These are phyloP conservation scores for Glutinoglossum americanum DNA, from an alignment of 495 filamentous ascomycete genomes.

Conservation along the genomic window DNA sequence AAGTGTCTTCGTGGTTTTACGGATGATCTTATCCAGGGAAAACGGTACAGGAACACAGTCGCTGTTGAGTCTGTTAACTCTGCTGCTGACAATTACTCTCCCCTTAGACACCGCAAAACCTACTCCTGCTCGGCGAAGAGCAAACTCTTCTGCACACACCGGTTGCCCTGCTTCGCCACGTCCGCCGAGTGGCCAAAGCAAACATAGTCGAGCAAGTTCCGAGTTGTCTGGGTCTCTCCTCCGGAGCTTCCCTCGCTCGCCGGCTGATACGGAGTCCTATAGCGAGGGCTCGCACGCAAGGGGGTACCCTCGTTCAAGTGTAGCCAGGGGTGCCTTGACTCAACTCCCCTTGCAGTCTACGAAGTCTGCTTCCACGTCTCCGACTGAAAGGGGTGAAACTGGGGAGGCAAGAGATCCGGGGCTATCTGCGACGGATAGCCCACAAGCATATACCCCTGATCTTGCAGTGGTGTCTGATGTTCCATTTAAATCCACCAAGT, in stretches of 20 bases:
- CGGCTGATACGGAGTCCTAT: neutral
- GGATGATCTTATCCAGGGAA: conserved; percentile 38
- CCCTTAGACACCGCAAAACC: neutral
- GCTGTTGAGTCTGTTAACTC: neutral
- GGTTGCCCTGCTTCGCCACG: conserved; percentile 14
- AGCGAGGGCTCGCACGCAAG: neutral
- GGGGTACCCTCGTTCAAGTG: neutral
- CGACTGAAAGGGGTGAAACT: neutral
- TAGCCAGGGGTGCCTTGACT: neutral
- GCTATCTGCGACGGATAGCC: neutral
- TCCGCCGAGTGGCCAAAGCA: conserved; percentile 20
- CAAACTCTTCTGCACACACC: conserved; percentile 16
- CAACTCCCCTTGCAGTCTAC: neutral
- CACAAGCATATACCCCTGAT: neutral
- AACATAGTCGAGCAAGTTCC: conserved; percentile 42
- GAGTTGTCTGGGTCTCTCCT: conserved; percentile 27
- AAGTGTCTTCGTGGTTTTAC: conserved; percentile 56
- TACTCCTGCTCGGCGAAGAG: conserved; percentile 12
- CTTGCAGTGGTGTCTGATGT: conserved; percentile 1
- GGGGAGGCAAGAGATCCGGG: neutral
- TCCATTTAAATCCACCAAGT: neutral
- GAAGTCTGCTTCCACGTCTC: neutral
- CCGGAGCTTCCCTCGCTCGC: conserved; percentile 7
- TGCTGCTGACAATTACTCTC: neutral
- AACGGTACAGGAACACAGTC: conserved; percentile 27